Base-by-base conservation (phyloP, 2,329 filamentous ascomycete genomes). In the Phyllosticta citrichinensis region DNA sequence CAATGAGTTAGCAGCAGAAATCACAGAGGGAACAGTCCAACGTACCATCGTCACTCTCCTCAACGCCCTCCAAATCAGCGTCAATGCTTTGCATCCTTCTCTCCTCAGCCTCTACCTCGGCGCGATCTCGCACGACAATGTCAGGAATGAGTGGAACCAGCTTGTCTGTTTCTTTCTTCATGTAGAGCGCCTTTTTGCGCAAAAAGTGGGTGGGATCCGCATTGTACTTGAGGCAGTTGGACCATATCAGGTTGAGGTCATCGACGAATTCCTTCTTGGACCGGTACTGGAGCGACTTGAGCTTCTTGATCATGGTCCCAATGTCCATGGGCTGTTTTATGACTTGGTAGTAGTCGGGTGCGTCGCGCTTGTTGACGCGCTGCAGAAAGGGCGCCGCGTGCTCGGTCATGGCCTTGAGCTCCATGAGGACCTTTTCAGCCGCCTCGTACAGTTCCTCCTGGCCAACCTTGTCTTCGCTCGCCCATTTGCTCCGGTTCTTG, bases 281-380 rank as follows among this genome's bases (percentile, higher is more conserved):
- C 68, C 79, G 79, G 71, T 80, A 80, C n/a, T 73, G 70, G 24
- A 79, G 69, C 61, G 75, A 73, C 85, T 87, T 85, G 88, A 99
- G 84, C 77, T 97, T 99, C 78, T 99, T 99, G 64, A 95, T 96
- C 91, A 99, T 97, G 55, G 87, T 87, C 47, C 94, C 94, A 62
- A 99, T 85, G 72, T 99, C 94, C 94, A 99, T 99, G 1, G 94
- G 94, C 55, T 92, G 88, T 76, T 95, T 97, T 75, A 97, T 97
- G 64, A 94, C 84, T 67, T 84, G 87, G 74, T 95, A 91, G 75
- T 99, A 99, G 75, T 97, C 92, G 22, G 93, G 94, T 12, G 91
- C 94, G 73, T 99, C 94, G 68, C 94, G 85, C 77, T 99, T 99
- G 77, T 96, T 97, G 57, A 99, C 94, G 66, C 91, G 85, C 60